Evolutionary conservation across 225 moss, liverwort and hornwort genomes (phyloP), one percentile per base, ranked within the genome.

Genomic region (Pseudoscleropodium purum): DNA sequence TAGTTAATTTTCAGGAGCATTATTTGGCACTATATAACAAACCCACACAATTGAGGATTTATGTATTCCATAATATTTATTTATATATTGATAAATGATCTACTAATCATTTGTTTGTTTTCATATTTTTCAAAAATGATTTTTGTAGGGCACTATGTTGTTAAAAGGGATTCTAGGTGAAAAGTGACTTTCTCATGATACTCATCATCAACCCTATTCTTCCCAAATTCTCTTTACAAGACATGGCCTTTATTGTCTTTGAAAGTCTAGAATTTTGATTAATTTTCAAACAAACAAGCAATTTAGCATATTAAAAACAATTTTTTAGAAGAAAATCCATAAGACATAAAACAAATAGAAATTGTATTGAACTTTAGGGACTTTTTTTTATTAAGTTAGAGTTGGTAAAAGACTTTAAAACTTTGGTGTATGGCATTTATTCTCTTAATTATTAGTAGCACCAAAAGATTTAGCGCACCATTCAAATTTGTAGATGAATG

Each of bases 191-290:
- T 23, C 0, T 23, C 13, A 69, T 24, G 13, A n/a, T 4, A 0
- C 2, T n/a, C 2, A 2, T 24, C 24, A n/a, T 20, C 23, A 69
- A 0, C 6, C 21, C 7, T 23, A n/a, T 69, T 69, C n/a, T 23
- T 11, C n/a, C 12, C 2, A n/a, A 13, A n/a, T 23, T 69, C 1
- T n/a, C 4, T 69, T 7, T 69, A 2, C 13, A 3, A 69, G 13
- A 4, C n/a, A 69, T n/a, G 21, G 21, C 0, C 6, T 0, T 7
- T 23, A 47, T n/a, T n/a, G 0, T n/a, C 23, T 69, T n/a, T n/a
- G n/a, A 68, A 21, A 12, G 68, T 21, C 21, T 66, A 6, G n/a
- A n/a, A 68, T 37, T n/a, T 68, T 23, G 23, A 69, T 69, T 23
- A 23, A n/a, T 13, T 69, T 69, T 69, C 69, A 69, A 23, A 2